phyloP scores from a whole-genome alignment of 2,329 filamentous ascomycete genomes.

The Parafenestella ontariensis region DNA sequence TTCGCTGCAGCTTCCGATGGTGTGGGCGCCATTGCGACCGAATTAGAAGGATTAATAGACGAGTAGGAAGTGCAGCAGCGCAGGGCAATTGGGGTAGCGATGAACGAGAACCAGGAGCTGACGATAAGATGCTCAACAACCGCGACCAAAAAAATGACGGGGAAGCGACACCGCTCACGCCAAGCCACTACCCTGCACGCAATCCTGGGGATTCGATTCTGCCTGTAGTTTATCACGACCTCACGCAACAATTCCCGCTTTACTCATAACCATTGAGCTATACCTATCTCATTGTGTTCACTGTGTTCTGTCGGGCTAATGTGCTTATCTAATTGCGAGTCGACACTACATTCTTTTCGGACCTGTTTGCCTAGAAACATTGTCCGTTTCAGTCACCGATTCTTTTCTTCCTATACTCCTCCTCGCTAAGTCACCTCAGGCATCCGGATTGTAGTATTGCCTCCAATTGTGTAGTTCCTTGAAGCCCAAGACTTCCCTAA shows the following conservation, averaged over 20 bases:
- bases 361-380: no score
- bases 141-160: slow-evolving; percentile 15
- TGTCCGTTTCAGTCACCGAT: no score
- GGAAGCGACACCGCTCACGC: slow-evolving; percentile 14
- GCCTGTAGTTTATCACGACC: not conserved
- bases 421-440: not conserved
- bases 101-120: slow-evolving; percentile 10
- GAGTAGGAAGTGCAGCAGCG: slow-evolving; percentile 11
- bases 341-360: no score
- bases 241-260: not conserved
- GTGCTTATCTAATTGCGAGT: no score
- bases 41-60: not conserved
- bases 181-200: slow-evolving; percentile 4
- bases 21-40: slow-evolving; percentile 37
- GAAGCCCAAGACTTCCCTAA: slow-evolving; percentile 65
- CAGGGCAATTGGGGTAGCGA: slow-evolving; percentile 16
- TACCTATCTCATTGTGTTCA: no score
- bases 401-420: no score
- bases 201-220: not conserved
- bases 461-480: slow-evolving; percentile 66
- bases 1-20: slow-evolving; percentile 38
- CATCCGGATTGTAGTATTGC: slow-evolving; percentile 53
- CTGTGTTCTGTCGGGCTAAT: no score
- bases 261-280: no score
- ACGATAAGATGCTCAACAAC: slow-evolving; percentile 13